Percentiles rank a stretch among this genome's conserved stretches.
Conservation (phyloP, 2,329 filamentous ascomycete species). For the Fusarium goolgardi region DNA sequence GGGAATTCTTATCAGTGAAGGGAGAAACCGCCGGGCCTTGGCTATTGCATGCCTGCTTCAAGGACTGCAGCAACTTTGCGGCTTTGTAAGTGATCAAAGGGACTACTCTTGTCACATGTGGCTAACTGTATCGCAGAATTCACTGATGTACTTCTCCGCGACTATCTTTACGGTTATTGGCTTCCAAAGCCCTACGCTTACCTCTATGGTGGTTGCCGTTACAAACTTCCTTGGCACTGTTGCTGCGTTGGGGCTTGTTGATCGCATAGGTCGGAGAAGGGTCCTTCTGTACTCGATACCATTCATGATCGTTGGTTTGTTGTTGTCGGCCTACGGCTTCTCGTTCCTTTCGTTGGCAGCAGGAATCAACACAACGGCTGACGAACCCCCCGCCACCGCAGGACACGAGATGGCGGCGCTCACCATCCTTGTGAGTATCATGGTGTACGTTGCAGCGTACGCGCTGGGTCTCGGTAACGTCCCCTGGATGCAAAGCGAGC, state of each 20-base stretch:
- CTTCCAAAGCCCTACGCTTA: slow-evolving; percentile 82
- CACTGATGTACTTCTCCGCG: slow-evolving; percentile 90
- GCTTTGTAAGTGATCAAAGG: slow-evolving; percentile 69
- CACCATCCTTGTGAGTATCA: slow-evolving; percentile 78
- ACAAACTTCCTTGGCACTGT: slow-evolving; percentile 86
- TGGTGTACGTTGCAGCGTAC: slow-evolving; percentile 86
- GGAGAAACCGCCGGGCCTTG: slow-evolving; percentile 78
- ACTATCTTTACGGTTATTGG: slow-evolving; percentile 83
- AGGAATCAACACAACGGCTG: slow-evolving; percentile 29
- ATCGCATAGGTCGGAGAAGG: slow-evolving; percentile 80
- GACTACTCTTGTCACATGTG: not conserved
- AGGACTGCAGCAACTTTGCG: slow-evolving; percentile 87
- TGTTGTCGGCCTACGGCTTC: slow-evolving; percentile 79
- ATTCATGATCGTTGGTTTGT: slow-evolving; percentile 80
- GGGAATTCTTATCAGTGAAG: slow-evolving; percentile 66
- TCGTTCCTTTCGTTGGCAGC: slow-evolving; percentile 65
- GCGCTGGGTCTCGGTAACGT: slow-evolving; percentile 91
- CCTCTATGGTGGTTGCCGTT: slow-evolving; percentile 80
- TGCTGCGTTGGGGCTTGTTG: slow-evolving; percentile 80
- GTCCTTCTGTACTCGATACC: slow-evolving; percentile 87
- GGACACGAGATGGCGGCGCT: slow-evolving; percentile 55
- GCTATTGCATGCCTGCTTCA: slow-evolving; percentile 89
- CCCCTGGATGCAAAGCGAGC: slow-evolving; percentile 95
- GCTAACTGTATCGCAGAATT: slow-evolving; percentile 67
- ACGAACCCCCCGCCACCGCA: slow-evolving; percentile 31